phyloP scores from a whole-genome alignment of 371 early-diverging fungal genomes.

The Actinomortierella wolfii region DNA sequence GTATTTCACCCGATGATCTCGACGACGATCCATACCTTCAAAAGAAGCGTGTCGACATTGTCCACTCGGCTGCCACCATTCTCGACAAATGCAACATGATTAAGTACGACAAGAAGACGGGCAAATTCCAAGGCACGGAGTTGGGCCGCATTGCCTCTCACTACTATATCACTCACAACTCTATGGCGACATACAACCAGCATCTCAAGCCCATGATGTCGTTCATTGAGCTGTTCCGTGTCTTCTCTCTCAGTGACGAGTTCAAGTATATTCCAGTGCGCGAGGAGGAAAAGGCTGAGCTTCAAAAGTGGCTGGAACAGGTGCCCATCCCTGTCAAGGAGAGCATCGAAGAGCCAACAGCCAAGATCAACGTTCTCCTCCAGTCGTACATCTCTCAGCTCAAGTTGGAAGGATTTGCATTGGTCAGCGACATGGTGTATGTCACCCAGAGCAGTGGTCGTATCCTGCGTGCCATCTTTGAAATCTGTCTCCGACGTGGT shows the following conservation, averaged over 20 bases:
- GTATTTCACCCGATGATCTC: conserved; percentile 77
- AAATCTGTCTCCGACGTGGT: conserved; percentile 87
- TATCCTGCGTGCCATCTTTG: conserved; percentile 94
- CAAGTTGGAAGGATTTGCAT: conserved; percentile 86
- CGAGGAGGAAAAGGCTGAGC: conserved; percentile 83
- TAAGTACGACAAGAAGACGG: conserved; percentile 81
- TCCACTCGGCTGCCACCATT: conserved; percentile 71
- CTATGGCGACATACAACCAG: conserved; percentile 84
- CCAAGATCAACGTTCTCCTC: conserved; percentile 93
- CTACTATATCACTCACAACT: conserved; percentile 88
- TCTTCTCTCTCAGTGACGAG: conserved; percentile 90
- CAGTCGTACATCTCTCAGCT: conserved; percentile 86
- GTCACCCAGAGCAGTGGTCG: conserved; percentile 94
- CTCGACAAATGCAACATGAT: conserved; percentile 94
- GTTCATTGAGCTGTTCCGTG: conserved; percentile 87
- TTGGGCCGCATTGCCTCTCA: conserved; percentile 91
- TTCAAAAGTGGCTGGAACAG: conserved; percentile 70
- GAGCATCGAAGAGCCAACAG: conserved; percentile 55
- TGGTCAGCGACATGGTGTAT: conserved; percentile 91
- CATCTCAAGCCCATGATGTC: conserved; percentile 77
- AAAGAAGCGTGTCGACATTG: conserved; percentile 73
- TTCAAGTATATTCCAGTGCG: conserved; percentile 92
- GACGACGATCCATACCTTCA: conserved; percentile 81
- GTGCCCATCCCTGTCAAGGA: conserved; percentile 24
- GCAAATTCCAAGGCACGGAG: conserved; percentile 86